Evolutionary conservation across 1,139 yeast species (phyloP).

Genomic region (Candida labiduridarum): DNA sequence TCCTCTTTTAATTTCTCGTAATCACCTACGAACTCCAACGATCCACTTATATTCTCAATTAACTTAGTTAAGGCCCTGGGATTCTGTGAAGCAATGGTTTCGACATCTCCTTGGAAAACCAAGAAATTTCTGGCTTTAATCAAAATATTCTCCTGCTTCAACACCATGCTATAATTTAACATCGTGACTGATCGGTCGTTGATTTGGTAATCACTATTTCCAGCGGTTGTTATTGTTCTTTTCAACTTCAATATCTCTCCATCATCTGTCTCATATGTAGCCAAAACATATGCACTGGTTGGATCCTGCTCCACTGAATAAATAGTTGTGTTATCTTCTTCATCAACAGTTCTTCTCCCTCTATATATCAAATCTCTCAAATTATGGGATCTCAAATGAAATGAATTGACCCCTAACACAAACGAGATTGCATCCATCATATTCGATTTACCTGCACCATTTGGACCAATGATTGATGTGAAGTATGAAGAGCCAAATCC

Average conservation of each 20-base stretch:
- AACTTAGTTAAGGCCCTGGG: constrained; percentile 72
- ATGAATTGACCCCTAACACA: constrained; percentile 83
- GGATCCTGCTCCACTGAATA: constrained; percentile 43
- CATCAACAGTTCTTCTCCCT: constrained; percentile 43
- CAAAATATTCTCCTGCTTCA: constrained; percentile 81
- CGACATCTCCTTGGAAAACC: constrained; percentile 97
- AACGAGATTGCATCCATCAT: constrained; percentile 99
- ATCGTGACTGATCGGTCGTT: constrained; percentile 66
- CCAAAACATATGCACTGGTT: constrained; percentile 75
- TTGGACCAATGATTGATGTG: constrained; percentile 94
- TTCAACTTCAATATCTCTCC: constrained; percentile 56
- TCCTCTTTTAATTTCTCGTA: constrained; percentile 71
- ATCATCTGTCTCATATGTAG: constrained; percentile 66
- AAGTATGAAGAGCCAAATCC: constrained; percentile 85
- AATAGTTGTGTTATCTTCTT: constrained; percentile 17
- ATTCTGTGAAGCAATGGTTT: constrained; percentile 87
- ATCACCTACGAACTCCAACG: constrained; percentile 64
- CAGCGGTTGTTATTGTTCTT: constrained; percentile 56
- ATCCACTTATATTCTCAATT: constrained; percentile 84
- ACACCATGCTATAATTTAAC: constrained; percentile 61
- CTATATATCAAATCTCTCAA: constrained; percentile 80
- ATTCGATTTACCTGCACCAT: constrained; percentile 96
- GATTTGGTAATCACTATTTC: constrained; percentile 70
- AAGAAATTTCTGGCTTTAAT: constrained; percentile 89
- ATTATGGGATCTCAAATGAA: constrained; percentile 74